Evolutionary conservation across 2,329 filamentous ascomycete species (phyloP), one percentile per base, ranked within the genome.

Genomic region (Aspergillus sp.): DNA sequence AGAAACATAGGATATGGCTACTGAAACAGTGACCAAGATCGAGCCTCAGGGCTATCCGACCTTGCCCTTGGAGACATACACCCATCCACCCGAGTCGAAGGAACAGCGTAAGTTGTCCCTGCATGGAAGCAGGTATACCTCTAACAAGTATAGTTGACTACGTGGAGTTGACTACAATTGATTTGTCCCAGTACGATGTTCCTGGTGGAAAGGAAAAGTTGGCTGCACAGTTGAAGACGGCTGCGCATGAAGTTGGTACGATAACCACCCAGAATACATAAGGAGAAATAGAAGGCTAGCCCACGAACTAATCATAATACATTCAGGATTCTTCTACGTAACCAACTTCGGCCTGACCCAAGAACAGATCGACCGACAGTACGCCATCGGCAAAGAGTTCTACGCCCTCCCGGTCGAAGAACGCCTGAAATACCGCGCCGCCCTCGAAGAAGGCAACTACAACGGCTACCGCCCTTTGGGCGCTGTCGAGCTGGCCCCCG

Each of bases 321-420:
- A 11, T 6, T 14, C 42, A 53, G 80, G 82, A 0, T 82, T 86
- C 71, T 86, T 86, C 71, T 85, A 86, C 58, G 77, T 86, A 29
- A 79, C 76, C 57, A 83, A 85, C 67, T 84, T 81, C 55, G 82
- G 82, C 19, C 71, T 86, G 2, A 72, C 69, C 0, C 80, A 85
- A 62, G 79, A 81, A 31, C 70, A 83, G 64, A 76, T 86, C 4
- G 78, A 86, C 59, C 69, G 73, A 0, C 83, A 86, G 59, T 86
- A 84, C 59, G 80, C 82, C 11, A 77, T 86, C 3, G 82, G 77
- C 3, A 80, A 80, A 53, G 71, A 78, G 29, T 74, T 86, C 56
- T 84, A 84, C 63, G 63, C 78, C 6, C 71, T 86, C 0, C 72
- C 81, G 0, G 69, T 74, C 1, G 77, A 81, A 13, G 81, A 86